Conservation (phyloP, 345 rosid species). For the Aethionema arabicum region DNA sequence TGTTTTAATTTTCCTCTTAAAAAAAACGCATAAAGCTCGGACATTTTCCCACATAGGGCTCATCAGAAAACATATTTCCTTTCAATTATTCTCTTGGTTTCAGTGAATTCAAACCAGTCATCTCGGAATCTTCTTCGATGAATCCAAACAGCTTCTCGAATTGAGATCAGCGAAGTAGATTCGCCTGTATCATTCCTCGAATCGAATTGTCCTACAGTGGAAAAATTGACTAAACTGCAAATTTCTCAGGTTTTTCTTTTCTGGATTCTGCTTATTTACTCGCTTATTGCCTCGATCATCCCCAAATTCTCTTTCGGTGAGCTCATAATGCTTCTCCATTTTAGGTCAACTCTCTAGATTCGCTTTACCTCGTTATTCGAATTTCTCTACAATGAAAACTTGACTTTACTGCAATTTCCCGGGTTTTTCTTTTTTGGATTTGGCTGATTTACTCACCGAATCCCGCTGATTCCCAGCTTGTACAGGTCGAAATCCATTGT, state of each 20-base stretch:
- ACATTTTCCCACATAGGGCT: constrained; percentile 7
- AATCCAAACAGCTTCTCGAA: not conserved
- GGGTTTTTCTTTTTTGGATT: too few species aligned
- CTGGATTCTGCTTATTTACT: too few species aligned
- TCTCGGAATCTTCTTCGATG: not conserved
- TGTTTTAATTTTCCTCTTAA: constrained; percentile 32
- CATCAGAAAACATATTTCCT: not conserved
- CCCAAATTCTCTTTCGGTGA: too few species aligned
- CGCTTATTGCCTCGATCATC: too few species aligned
- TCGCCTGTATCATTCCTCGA: not conserved
- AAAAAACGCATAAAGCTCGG: constrained; percentile 15
- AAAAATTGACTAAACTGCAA: not conserved
- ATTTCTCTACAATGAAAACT: not conserved
- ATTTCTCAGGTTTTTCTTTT: too few species aligned
- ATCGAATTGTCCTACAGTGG: not conserved
- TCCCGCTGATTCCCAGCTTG: not conserved
- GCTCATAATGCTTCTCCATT: too few species aligned
- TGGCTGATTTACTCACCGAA: not conserved
- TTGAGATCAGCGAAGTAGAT: not conserved
- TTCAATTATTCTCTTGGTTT: not conserved
- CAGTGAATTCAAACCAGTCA: constrained; percentile 14
- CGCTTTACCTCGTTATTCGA: not conserved
- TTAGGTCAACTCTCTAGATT: not conserved
- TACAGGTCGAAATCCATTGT: not conserved
- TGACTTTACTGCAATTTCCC: too few species aligned